phyloP scores from a whole-genome alignment of 2,329 filamentous ascomycete species.

The Massarina eburnea region DNA sequence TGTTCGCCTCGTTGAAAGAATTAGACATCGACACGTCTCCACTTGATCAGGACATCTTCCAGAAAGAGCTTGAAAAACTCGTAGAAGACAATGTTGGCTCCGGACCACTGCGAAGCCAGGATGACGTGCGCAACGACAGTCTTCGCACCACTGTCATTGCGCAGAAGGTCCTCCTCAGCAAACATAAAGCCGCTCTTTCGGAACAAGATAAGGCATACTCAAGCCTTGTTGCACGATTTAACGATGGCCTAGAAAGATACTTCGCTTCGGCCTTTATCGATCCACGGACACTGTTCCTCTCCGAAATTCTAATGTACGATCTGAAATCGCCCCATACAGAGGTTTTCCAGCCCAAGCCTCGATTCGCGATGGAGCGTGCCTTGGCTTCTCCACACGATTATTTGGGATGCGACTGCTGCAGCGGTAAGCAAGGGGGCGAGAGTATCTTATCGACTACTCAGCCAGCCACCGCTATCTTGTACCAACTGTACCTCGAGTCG shows the following conservation, averaged over 20 bases:
- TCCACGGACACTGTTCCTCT: slow-evolving; percentile 59
- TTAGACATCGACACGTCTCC: slow-evolving; percentile 18
- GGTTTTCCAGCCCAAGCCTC: slow-evolving; percentile 74
- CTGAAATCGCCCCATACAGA: slow-evolving; percentile 68
- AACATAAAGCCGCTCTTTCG: slow-evolving; percentile 70
- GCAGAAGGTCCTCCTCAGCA: slow-evolving; percentile 78
- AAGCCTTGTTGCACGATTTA: slow-evolving; percentile 60
- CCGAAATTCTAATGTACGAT: slow-evolving; percentile 78
- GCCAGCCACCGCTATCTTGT: slow-evolving; percentile 72
- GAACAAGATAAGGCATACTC: slow-evolving; percentile 73
- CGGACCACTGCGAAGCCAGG: slow-evolving; percentile 67
- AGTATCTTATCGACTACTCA: slow-evolving; percentile 59
- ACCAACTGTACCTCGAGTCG: slow-evolving; percentile 77
- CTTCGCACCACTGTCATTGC: slow-evolving; percentile 77
- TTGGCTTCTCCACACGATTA: slow-evolving; percentile 76
- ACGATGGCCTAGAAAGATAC: slow-evolving; percentile 53
- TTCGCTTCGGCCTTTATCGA: slow-evolving; percentile 51
- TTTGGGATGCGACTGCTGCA: slow-evolving; percentile 71
- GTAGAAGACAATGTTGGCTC: slow-evolving; percentile 23
- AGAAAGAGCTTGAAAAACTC: slow-evolving; percentile 40
- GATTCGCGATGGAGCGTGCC: slow-evolving; percentile 69
- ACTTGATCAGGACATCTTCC: slow-evolving; percentile 19
- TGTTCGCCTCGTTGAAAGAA: slow-evolving; percentile 44
- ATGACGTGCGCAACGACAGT: slow-evolving; percentile 69
- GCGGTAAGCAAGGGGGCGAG: slow-evolving; percentile 38